Base-by-base conservation (phyloP, 495 filamentous ascomycete species). In the Zalerion maritima region DNA sequence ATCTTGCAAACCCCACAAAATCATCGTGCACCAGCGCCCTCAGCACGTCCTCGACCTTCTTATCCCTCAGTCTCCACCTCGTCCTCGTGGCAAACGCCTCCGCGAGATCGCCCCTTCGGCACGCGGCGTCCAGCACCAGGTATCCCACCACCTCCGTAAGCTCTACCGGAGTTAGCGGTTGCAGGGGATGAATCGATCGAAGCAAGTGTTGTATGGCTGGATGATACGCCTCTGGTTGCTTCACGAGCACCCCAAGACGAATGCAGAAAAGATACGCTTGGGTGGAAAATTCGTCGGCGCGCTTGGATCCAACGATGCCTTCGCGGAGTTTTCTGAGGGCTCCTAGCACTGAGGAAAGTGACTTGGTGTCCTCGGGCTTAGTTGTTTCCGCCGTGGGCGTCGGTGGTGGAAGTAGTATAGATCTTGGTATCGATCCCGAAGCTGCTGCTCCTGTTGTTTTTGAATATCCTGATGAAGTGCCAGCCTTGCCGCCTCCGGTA, bases 311-410 rank as follows among this genome's bases (percentile, higher is more conserved):
- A 0, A 87, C 71, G 28, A 94, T 71, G 24, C 73, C 83, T 58
- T 97, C 89, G 24, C 89, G 73, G 21, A 97, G 67, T 50, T 94
- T 96, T 32, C 89, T 75, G 52, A 96, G 80, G 19, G 85, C 79
- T 37, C 73, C 65, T 32, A 77, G 47, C 21, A 70, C 50, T 13
- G 54, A 51, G 4, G 52, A 49, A 25, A 67, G 45, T n/a, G 55
- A 54, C 15, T 52, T 59, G 6, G 49, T 50, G 20, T 38, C 48
- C 25, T 31, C 39, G 18, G 29, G 29, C 12, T 34, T 25, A 15
- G 41, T 36, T 14, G 18, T 27, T 17, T 24, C 14, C 30, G 28
- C 17, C 19, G 17, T 3, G 21, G 34, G 24, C n/a, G 13, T 24
- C 3, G 33, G 8, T 6, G 32, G 29, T 14, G 25, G 17, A n/a